phyloP scores from a whole-genome alignment of 768 basidiomycete genomes.

The Nevesoporus exiguus region DNA sequence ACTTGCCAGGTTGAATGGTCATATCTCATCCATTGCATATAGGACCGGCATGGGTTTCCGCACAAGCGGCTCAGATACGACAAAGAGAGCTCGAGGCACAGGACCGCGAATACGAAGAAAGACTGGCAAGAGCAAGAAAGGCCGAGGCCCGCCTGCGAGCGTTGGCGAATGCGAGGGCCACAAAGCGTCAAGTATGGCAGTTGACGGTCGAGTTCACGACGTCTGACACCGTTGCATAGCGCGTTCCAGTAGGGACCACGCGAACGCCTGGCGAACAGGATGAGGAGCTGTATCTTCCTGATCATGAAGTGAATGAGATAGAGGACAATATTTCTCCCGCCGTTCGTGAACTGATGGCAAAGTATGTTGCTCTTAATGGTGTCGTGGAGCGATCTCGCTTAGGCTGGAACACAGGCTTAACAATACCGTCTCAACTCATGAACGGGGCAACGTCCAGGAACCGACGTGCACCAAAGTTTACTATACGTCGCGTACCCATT shows the following conservation, averaged over 20 bases:
- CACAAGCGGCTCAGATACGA: slow-evolving; percentile 65
- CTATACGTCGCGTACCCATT: slow-evolving; percentile 94
- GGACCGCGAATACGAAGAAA: slow-evolving; percentile 61
- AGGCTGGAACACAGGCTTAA: slow-evolving; percentile 16
- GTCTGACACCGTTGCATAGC: slow-evolving; percentile 21
- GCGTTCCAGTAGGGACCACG: slow-evolving; percentile 8
- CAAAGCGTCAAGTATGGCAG: slow-evolving; percentile 55
- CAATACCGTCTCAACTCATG: slow-evolving; percentile 1
- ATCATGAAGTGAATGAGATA: slow-evolving; percentile 36
- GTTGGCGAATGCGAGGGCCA: slow-evolving; percentile 51
- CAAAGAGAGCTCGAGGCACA: slow-evolving; percentile 63
- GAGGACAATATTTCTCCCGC: slow-evolving; percentile 69
- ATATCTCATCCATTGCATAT: slow-evolving; percentile 22
- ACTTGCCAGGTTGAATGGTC: slow-evolving; percentile 2
- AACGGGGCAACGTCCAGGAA: slow-evolving; percentile 34
- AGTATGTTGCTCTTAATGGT: slow-evolving; percentile 42
- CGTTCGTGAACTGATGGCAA: slow-evolving; percentile 75
- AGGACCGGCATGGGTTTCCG: slow-evolving; percentile 75
- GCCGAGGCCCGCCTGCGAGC: slow-evolving; percentile 56
- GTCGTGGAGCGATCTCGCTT: neutral
- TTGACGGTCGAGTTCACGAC: neutral
- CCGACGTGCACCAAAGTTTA: slow-evolving; percentile 78
- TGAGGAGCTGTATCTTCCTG: slow-evolving; percentile 75
- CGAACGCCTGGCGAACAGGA: slow-evolving; percentile 37
- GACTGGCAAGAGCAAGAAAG: slow-evolving; percentile 56